Evolutionary conservation across 2,329 filamentous ascomycete genomes (phyloP), one percentile per base, ranked within the genome.

Genomic region (Magnaporthiopsis poae): DNA sequence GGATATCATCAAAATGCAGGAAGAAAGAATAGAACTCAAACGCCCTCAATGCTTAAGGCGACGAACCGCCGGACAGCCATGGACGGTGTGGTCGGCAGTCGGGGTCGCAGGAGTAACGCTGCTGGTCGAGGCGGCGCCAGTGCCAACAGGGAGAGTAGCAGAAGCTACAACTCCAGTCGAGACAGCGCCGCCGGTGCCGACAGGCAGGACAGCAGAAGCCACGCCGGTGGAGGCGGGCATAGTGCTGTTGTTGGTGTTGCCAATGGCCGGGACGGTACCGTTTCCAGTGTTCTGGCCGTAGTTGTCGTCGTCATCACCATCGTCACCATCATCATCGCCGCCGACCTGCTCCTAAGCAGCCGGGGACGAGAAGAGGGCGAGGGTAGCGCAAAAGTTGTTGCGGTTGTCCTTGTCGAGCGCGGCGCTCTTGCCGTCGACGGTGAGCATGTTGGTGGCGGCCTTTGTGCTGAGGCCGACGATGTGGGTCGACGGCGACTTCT

Each of bases 391-490:
- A 72, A 87, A 90, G 71, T 81, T 86, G 75, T 86, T 88, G 66
- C 84, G 79, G 77, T 90, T 89, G 74, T 89, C 85, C 65, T 75
- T 76, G 70, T 88, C 85, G 5, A 84, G 74, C 63, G 82, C 84
- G 1, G 78, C 78, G 18, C 79, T 76, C 72, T 80, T 71, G 59
- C 86, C 86, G 70, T 89, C 79, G 25, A 88, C 74, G 0, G 83
- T 87, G 68, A 92, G 78, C 88, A 92, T 92, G 77, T 90, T 91
- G 65, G 84, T 80, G 29, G 86, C 82, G 3, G 89, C 89, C 80
- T 92, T 92, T 69, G 90, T 93, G 78, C 83, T 90, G 66, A 93
- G 77, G 9, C 85, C 90, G 69, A 85, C 90, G 56, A 93, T 75
- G 70, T 86, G 80, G 59, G 91, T 80, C 27, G 76, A 75, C n/a